phyloP scores from a whole-genome alignment of 306 rosid species.

The Quercus dentata region DNA sequence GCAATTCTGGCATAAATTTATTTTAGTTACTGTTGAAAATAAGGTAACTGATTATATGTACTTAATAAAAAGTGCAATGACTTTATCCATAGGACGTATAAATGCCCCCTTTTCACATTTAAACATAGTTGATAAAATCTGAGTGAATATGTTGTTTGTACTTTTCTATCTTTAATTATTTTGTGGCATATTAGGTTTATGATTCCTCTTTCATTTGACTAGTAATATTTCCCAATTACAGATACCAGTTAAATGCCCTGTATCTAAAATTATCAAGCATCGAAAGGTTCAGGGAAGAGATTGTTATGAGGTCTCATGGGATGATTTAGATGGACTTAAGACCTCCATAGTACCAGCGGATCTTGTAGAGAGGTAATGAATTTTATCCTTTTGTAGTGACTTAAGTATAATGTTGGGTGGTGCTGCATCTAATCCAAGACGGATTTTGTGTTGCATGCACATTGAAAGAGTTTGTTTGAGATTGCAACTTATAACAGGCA shows the following conservation, averaged over 20 bases:
- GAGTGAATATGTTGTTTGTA: background rate
- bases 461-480: background rate
- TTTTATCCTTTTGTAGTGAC: background rate
- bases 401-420: background rate
- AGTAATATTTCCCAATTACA: constrained; percentile 16
- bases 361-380: constrained; percentile 55
- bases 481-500: background rate
- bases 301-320: constrained; percentile 76
- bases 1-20: background rate
- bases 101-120: background rate
- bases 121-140: background rate
- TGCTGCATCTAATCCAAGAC: background rate
- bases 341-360: constrained; percentile 59
- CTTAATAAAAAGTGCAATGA: background rate
- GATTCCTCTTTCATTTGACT: background rate
- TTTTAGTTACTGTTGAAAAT: background rate
- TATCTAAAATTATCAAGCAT: constrained; percentile 60
- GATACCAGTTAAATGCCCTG: constrained; percentile 74
- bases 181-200: background rate
- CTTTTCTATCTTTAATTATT: background rate
- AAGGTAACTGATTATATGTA: background rate
- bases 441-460: background rate
- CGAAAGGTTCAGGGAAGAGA: constrained; percentile 63
- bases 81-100: background rate
- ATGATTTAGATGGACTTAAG: constrained; percentile 54